Conservation (phyloP, 805 yeast species). For the Komagataella pseudopastoris region DNA sequence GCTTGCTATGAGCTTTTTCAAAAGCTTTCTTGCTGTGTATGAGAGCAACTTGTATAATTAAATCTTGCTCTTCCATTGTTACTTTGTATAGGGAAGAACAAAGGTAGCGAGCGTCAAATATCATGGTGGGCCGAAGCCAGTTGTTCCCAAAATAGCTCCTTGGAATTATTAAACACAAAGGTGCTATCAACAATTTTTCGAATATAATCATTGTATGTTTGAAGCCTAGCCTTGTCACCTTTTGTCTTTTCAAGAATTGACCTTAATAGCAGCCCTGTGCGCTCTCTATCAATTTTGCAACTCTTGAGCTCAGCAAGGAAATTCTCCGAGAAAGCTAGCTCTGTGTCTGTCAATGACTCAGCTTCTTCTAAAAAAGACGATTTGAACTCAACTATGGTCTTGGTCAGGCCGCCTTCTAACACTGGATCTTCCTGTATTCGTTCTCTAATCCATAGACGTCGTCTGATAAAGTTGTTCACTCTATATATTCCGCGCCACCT, state of each 20-base stretch:
- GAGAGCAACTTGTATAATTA: neutral
- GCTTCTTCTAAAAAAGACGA: neutral
- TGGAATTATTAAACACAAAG: neutral
- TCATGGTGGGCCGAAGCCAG: neutral
- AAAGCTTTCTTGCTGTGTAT: neutral
- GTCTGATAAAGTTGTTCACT: conserved; percentile 34
- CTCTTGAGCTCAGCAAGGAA: neutral
- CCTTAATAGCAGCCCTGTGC: neutral
- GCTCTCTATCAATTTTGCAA: neutral
- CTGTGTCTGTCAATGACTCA: neutral
- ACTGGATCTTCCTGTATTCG: conserved; percentile 7
- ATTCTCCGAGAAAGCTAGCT: neutral
- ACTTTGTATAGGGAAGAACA: neutral
- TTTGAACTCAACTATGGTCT: neutral
- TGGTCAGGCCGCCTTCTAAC: neutral
- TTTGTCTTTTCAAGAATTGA: neutral
- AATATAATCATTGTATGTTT: neutral
- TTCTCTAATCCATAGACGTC: conserved; percentile 37
- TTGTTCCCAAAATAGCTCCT: neutral
- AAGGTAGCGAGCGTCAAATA: neutral
- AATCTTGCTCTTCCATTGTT: neutral
- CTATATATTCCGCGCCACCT: conserved; percentile 38
- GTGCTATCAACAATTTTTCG: neutral
- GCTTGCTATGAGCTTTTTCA: neutral
- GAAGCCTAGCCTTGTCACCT: neutral